Evolutionary conservation across 163 green algal genomes (phyloP), one percentile per base, ranked within the genome.

Genomic region (Prototheca cutis): DNA sequence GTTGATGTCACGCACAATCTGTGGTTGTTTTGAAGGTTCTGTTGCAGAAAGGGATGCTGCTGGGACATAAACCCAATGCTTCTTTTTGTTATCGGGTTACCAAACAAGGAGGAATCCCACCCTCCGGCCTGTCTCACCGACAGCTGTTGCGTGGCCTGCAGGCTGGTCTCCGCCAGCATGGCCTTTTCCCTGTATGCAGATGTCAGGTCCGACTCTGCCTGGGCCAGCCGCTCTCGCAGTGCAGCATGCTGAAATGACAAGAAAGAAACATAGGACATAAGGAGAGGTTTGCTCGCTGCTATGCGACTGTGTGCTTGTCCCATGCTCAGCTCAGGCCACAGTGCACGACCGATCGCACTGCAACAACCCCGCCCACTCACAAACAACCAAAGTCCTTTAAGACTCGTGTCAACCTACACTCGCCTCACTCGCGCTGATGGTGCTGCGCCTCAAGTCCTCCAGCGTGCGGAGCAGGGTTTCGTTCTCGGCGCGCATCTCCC

Each of bases 141-240:
- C 59, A 77, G 62, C 69, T 76, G 66, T 13, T 34, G 30, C 2
- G 60, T 72, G 34, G 45, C 60, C 49, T 72, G 54, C 32, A 68
- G 61, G 45, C 68, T 49, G 25, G 72, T 52, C 52, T 80, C 71
- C 18, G 73, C 71, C 23, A 77, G 33, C 23, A 49, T 25, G 6
- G 63, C 64, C 53, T 78, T 82, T 18, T 82, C 73, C 56, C 77
- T 78, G 65, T 82, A 80, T 1, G 61, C 56, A 17, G 36, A 51
- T 5, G 62, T 62, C 49, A 84, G 57, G 59, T 85, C 76, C 25
- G 63, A 48, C 27, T 76, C 55, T 31, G 81, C 40, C 48, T 67
- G 40, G 32, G 63, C 34, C 3, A 59, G 55, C 27, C 48, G 45
- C 13, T 47, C 55, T 40, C 70, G 49, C 55, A 66, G 25, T 3